A percentile compares a stretch with the other conserved stretches of the same genome.
phyloP scores from a whole-genome alignment of 257 asterid species.

The Pogostemon cablin region DNA sequence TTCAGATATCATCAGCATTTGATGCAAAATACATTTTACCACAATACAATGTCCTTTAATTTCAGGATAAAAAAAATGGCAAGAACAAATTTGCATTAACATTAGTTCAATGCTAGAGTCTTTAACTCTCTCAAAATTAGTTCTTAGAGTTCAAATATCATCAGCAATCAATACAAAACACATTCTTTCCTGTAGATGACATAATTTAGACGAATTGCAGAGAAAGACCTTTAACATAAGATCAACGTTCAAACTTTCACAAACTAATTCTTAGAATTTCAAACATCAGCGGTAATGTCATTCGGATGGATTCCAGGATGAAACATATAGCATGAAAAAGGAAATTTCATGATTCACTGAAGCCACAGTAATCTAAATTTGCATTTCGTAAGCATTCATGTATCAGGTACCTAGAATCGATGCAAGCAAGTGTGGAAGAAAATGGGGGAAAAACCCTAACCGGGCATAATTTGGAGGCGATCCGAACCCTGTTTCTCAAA shows the following conservation, averaged over 20 bases:
- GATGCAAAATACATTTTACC: not conserved
- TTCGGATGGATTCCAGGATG: not conserved
- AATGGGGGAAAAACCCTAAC: conserved; percentile 41
- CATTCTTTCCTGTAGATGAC: not conserved
- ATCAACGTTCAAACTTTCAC: no score
- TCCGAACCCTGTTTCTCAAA: conserved; percentile 81
- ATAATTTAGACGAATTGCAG: not conserved
- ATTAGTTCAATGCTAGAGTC: no score
- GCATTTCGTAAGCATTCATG: not conserved
- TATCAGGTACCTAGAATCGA: no score
- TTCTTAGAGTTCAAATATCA: not conserved
- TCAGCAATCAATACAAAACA: not conserved
- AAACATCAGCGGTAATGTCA: no score
- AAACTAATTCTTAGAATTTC: no score
- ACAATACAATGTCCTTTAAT: no score
- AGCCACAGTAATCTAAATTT: not conserved
- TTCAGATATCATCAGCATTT: not conserved
- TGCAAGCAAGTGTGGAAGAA: not conserved
- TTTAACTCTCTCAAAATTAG: not conserved
- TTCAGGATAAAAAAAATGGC: not conserved
- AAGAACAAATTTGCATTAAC: no score
- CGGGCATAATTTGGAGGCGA: conserved; percentile 95
- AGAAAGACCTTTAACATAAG: no score
- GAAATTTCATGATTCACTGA: not conserved
- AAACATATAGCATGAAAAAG: not conserved